Evolutionary conservation across 73 alveolate genomes (phyloP).

Genomic region (Paramecium sexaurelia): DNA sequence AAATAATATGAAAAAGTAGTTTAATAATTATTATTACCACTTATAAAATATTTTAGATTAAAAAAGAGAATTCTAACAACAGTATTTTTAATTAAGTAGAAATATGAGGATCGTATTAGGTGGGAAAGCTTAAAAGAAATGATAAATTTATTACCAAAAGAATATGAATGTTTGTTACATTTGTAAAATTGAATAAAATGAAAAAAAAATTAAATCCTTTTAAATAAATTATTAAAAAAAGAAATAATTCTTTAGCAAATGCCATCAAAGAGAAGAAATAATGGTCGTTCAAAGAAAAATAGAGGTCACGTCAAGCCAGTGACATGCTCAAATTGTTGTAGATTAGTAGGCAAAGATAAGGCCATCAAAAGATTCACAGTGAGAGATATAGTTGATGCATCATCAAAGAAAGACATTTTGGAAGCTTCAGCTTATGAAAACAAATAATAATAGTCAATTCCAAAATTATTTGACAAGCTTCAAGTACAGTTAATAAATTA

Average conservation of each 20-base stretch:
- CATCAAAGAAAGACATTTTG: slow-evolving; percentile 96
- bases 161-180: neutral
- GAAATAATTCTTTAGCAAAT: slow-evolving; percentile 37
- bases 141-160: neutral
- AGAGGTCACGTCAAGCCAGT: slow-evolving; percentile 97
- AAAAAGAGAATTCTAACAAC: neutral
- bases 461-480: slow-evolving; percentile 38
- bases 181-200: neutral
- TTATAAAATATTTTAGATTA: neutral
- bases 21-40: neutral
- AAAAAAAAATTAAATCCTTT: slow-evolving; percentile 35
- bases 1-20: neutral
- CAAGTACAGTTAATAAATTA: neutral
- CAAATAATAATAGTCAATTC: slow-evolving; percentile 29
- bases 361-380: slow-evolving; percentile 96
- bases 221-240: slow-evolving; percentile 40
- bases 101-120: neutral
- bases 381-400: slow-evolving; percentile 97
- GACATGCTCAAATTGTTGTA: slow-evolving; percentile 97
- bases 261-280: slow-evolving; percentile 96
- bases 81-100: neutral
- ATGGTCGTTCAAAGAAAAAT: slow-evolving; percentile 98
- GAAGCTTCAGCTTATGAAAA: slow-evolving; percentile 85
- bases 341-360: slow-evolving; percentile 96
- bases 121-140: neutral